These are phyloP conservation scores for Epichloe aotearoae DNA, from an alignment of 2,329 filamentous ascomycete genomes.

Conservation along the genomic window DNA sequence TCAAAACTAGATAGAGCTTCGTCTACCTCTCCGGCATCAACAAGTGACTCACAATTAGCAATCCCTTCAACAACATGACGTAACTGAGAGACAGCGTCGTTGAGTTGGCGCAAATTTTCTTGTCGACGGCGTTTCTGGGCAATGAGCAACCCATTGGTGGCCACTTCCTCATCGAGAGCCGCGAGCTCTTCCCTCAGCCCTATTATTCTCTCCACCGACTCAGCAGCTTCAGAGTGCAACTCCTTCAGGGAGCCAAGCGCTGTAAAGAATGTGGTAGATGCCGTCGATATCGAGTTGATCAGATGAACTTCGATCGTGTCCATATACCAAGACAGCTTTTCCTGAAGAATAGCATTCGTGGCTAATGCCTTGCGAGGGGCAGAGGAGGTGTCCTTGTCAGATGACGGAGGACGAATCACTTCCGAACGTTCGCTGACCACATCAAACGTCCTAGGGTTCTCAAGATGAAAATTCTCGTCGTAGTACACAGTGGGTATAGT, in stretches of 20 bases:
- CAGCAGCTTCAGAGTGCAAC: conserved; percentile 80
- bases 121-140: conserved; percentile 69
- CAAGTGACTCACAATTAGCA: conserved; percentile 61
- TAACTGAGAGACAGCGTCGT: conserved; percentile 72
- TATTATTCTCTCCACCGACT: conserved; percentile 81
- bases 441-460: conserved; percentile 93
- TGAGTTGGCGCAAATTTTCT: conserved; percentile 73
- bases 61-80: conserved; percentile 65
- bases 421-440: conserved; percentile 93
- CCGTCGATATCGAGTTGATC: conserved; percentile 89
- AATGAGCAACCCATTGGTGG: conserved; percentile 70
- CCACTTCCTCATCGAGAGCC: conserved; percentile 76
- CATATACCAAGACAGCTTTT: conserved; percentile 99
- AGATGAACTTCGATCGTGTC: conserved; percentile 96
- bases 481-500: conserved; percentile 92
- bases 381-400: conserved; percentile 44
- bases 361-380: conserved; percentile 72
- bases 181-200: conserved; percentile 65
- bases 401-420: conserved; percentile 61
- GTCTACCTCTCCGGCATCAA: conserved; percentile 75
- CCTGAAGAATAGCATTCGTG: conserved; percentile 92
- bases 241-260: conserved; percentile 89
- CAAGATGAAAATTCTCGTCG: conserved; percentile 85
- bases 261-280: conserved; percentile 92
- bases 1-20: conserved; percentile 68